Percentiles rank a stretch among this genome's conserved stretches.
phyloP scores from a whole-genome alignment of 805 yeast species.

The Nakazawaea laoshanensis region DNA sequence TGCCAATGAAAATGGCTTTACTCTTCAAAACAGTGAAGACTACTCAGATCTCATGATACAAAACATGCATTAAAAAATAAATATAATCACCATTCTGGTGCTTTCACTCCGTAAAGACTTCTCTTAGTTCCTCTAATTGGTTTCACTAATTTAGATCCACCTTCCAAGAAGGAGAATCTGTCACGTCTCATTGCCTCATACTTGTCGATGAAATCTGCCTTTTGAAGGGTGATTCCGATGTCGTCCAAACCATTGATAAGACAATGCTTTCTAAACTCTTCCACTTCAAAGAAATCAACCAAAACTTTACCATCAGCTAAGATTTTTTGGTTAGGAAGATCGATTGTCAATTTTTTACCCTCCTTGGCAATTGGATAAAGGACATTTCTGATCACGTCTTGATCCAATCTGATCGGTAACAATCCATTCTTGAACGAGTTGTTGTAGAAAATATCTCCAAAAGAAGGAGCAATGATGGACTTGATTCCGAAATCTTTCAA shows the following conservation, averaged over 20 bases:
- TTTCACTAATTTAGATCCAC: constrained; percentile 60
- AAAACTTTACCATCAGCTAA: constrained; percentile 57
- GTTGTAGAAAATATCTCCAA: constrained; percentile 96
- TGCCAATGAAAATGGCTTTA: constrained; percentile 40
- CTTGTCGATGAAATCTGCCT: constrained; percentile 64
- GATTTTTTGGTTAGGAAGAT: constrained; percentile 82
- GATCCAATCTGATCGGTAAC: constrained; percentile 86
- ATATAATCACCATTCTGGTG: constrained; percentile 61
- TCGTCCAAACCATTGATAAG: constrained; percentile 93
- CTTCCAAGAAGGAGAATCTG: constrained; percentile 86
- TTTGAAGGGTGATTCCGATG: constrained; percentile 89
- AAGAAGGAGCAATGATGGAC: constrained; percentile 94
- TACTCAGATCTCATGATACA: constrained; percentile 27
- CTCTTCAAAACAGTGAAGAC: constrained; percentile 25
- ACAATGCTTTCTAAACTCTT: constrained; percentile 90
- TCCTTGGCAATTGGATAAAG: constrained; percentile 73
- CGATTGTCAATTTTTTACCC: constrained; percentile 68
- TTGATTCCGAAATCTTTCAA: constrained; percentile 94
- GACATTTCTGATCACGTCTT: constrained; percentile 60
- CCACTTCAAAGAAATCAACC: constrained; percentile 80
- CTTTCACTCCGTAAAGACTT: constrained; percentile 53
- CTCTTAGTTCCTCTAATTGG: constrained; percentile 66
- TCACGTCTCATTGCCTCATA: constrained; percentile 74
- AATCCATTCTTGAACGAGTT: constrained; percentile 95
- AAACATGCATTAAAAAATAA: background rate